Conservation (phyloP, 768 basidiomycete genomes). For the Phlegmacium glaucopus region DNA sequence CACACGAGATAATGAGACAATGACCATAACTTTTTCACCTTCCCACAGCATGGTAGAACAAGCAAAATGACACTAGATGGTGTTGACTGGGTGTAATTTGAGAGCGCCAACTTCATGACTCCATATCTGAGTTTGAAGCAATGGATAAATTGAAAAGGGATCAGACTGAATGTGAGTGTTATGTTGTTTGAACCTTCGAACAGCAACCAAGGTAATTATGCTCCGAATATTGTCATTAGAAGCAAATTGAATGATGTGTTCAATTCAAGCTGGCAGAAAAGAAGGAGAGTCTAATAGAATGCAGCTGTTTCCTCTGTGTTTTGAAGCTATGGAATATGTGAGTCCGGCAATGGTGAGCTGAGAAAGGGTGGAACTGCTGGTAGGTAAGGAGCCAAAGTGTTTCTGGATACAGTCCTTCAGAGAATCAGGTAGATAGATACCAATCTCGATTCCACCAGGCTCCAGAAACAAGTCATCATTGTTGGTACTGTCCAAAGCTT, state of each 20-base stretch:
- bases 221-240: background rate
- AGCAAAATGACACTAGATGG: background rate
- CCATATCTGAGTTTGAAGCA: background rate
- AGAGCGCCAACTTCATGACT: background rate
- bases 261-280: background rate
- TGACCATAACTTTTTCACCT: background rate
- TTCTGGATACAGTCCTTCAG: background rate
- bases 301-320: slow-evolving; percentile 2
- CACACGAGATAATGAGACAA: slow-evolving; percentile 1
- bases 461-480: too few species aligned
- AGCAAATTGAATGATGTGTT: background rate
- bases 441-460: too few species aligned
- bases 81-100: background rate
- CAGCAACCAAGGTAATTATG: background rate
- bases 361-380: background rate
- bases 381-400: background rate
- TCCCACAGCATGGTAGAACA: background rate
- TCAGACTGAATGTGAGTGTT: background rate
- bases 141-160: background rate
- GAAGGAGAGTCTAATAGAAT: background rate
- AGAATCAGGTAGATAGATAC: background rate
- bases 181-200: background rate
- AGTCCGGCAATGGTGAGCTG: background rate
- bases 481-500: background rate
- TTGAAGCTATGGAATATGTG: background rate